Evolutionary conservation across 2,329 filamentous ascomycete species (phyloP).

Genomic region (Dactylonectria macrodidyma): DNA sequence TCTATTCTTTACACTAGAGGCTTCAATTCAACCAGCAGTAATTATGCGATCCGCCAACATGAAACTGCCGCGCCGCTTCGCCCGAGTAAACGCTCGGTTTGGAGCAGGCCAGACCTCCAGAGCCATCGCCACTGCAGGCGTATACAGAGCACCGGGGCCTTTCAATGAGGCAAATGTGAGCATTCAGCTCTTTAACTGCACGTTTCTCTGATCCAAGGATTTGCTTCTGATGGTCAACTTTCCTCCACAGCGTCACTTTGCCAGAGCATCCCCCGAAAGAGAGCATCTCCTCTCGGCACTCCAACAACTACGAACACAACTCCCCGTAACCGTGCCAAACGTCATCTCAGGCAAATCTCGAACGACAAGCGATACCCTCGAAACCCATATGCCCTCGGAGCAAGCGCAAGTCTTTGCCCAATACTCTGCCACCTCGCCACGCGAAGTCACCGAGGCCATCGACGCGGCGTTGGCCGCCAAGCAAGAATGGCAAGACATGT

Average conservation of each 20-base stretch:
- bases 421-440: slow-evolving; percentile 25
- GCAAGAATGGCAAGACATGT: slow-evolving; percentile 85
- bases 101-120: background rate
- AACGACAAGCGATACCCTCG: slow-evolving; percentile 13
- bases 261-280: slow-evolving; percentile 17
- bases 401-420: slow-evolving; percentile 35
- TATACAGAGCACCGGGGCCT: slow-evolving; percentile 13
- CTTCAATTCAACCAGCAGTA: background rate
- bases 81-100: background rate
- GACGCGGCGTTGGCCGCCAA: slow-evolving; percentile 71
- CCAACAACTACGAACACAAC: slow-evolving; percentile 1
- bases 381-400: slow-evolving; percentile 21
- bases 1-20: background rate
- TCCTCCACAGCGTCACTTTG: slow-evolving; percentile 21
- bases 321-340: slow-evolving; percentile 20
- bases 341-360: slow-evolving; percentile 19
- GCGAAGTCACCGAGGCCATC: slow-evolving; percentile 24
- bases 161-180: slow-evolving; percentile 24
- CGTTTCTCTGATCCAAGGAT: background rate
- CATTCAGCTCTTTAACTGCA: background rate
- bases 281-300: slow-evolving; percentile 17
- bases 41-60: background rate
- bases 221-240: background rate
- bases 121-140: slow-evolving; percentile 19
- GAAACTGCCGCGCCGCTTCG: background rate